Base-by-base conservation (phyloP, 495 filamentous ascomycete genomes). In the Copromyces sp. region DNA sequence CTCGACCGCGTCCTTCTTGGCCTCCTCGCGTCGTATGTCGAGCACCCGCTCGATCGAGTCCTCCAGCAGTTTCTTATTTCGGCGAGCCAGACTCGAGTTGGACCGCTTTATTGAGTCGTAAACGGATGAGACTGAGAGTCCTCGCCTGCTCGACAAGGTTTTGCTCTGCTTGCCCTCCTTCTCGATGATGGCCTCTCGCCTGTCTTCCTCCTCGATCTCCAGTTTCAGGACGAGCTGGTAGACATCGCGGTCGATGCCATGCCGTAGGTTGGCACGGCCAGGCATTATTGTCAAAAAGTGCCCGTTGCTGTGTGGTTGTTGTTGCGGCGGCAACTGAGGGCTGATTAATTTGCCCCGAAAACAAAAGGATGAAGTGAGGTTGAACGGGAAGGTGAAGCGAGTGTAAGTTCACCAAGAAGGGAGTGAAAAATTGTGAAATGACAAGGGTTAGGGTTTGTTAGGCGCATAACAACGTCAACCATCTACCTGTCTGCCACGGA, bases 31-130 rank as follows among this genome's bases (percentile, higher is more conserved):
- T 12, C 97, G 78, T 16, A 95, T 89, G 32, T 88, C 88, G 39
- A 99, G 84, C 2, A 96, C 92, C 29, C 93, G 85, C 77, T 97
- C 94, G 74, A 98, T 92, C 68, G 93, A 92, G 75, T 94, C 90
- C 78, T 97, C 92, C 16, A 99, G 82, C 16, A 90, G 83, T 70
- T 87, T 89, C 81, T 95, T 97, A 8, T 91, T 92, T 75, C 90
- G 90, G 16, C 94, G 85, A 65, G 92, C 93, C 44, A 97, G 79
- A 73, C 90, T 92, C 1, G 94, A 97, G 77, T 97, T 97, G 4
- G 93, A 96, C 74, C 84, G 84, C 76, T 93, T 92, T 75, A 97
- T 92, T 69, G 84, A 83, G 16, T 93, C 91, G 78, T 94, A 95
- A 11, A 96, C 88, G 2, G 81, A 80, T 1, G 87, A 79, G 1